Base-by-base conservation (phyloP, 2,329 filamentous ascomycete species). In the Fusarium sp. region DNA sequence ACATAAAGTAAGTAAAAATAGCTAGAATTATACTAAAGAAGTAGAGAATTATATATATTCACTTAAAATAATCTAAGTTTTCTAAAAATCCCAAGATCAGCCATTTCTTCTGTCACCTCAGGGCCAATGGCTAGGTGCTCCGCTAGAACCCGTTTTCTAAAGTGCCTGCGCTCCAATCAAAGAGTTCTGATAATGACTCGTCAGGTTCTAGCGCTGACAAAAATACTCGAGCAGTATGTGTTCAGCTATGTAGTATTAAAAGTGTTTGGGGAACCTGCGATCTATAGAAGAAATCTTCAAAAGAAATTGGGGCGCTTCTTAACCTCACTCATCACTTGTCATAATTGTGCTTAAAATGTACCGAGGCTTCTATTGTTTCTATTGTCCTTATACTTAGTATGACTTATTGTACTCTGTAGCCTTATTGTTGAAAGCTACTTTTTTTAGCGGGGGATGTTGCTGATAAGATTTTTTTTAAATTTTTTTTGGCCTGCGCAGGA, bases 391-490 rank as follows among this genome's bases (percentile, higher is more conserved):
- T 33, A 17, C 37, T 14, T 9, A 35, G 53, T 13, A 32, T 15
- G 23, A 17, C 32, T 65, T 65, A 65, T 50, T 66, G 52, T 59
- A 35, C 15, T 10, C 23, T 42, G 23, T 23, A 37, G 44, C 33
- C 23, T 57, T 12, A 48, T 48, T 57, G 54, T 37, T 35, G 33
- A 64, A n/a, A 57, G 33, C 20, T 17, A 13, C 17, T 65, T 59
- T 65, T 50, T 46, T 23, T 3, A 71, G 68, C 46, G 68, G 68
- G 62, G 68, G 67, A 57, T 53, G 30, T 9, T 42, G 38, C 60
- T 18, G 69, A 71, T 72, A 71, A 72, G 69, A 71, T 69, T 52
- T 62, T 60, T 50, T 45, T 20, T 32, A n/a, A n/a, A n/a, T 26
- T 6, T 30, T 30, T 30, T 11, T 30, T 11, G 30, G 30, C 33